Base-by-base conservation (phyloP, 257 asterid genomes). In the Primulina huaijiensis region DNA sequence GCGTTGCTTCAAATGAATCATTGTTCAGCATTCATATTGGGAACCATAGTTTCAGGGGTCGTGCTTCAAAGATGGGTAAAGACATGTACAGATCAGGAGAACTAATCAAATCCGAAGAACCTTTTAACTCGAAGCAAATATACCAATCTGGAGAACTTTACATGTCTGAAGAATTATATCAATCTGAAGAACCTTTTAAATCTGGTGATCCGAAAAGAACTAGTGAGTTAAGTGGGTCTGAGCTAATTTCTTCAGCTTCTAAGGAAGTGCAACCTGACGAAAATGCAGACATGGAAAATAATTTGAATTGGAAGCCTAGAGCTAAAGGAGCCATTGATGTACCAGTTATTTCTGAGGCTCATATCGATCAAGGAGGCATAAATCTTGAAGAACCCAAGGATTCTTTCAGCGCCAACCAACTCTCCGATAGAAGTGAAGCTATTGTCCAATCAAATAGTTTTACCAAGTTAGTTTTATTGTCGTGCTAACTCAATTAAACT, bases 1-100 rank as follows among this genome's bases (percentile, higher is more conserved):
- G 85, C 73, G 74, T 16, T 67, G 74, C 80, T 68, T 79, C 89
- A 2, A 79, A 82, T 17, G 86, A 80, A 11, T 80, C 86, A 11
- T 58, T 82, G 69, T 84, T 86, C 67, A 80, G 92, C 62, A 83
- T 83, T 68, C 76, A 66, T 20, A 52, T 72, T 31, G 78, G 78
- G 23, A 69, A 79, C 33, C 70, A 19, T 57, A 75, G 79, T 66
- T 72, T 75, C 84, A 27, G 60, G 68, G 80, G 75, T 53, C 74
- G 62, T 23, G 69, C 43, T 61, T 64, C 27, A 7, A 70, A 38
- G 72, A 64, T 16, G 11, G 65, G 63, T 75, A 66, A 33, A 11
- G 80, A 81, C 62, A 50, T 73, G 62, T 55, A 58, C 30, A 80
- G 64, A 57, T 77, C 78, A 9, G 80, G 68, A 65, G 83, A 83